phyloP scores from a whole-genome alignment of 495 filamentous ascomycete genomes.

The Penicillium paxilli region DNA sequence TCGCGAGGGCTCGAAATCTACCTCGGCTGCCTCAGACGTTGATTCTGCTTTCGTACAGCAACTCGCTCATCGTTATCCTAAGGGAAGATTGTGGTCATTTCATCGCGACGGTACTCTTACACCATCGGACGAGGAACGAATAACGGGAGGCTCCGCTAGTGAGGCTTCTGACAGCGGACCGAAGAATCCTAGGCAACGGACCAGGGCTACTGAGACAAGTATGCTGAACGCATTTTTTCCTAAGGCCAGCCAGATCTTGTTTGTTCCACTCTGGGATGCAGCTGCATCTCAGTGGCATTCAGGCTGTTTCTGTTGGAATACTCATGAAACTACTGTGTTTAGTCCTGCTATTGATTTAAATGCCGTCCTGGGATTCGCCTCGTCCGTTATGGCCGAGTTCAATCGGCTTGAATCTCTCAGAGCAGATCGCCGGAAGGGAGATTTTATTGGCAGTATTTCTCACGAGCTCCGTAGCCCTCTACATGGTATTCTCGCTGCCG shows the following conservation, averaged over 20 bases:
- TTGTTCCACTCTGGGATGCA: constrained; percentile 63
- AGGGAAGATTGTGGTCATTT: constrained; percentile 58
- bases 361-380: constrained; percentile 55
- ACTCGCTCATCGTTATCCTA: constrained; percentile 52
- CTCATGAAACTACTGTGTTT: constrained; percentile 17
- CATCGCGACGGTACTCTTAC: constrained; percentile 36
- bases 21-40: constrained; percentile 16
- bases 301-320: constrained; percentile 56
- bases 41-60: constrained; percentile 35
- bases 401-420: constrained; percentile 45
- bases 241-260: constrained; percentile 27
- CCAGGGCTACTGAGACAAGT: neutral
- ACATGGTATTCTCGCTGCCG: constrained; percentile 60
- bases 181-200: neutral
- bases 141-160: neutral
- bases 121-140: constrained; percentile 23
- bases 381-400: constrained; percentile 60
- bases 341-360: constrained; percentile 21
- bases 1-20: neutral
- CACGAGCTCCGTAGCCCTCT: constrained; percentile 67
- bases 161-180: neutral
- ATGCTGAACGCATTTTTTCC: constrained; percentile 29
- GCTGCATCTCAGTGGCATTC: constrained; percentile 59
- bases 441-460: constrained; percentile 66
- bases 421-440: constrained; percentile 54